Evolutionary conservation across 306 rosid species (phyloP).

Genomic region (Quercus suber): DNA sequence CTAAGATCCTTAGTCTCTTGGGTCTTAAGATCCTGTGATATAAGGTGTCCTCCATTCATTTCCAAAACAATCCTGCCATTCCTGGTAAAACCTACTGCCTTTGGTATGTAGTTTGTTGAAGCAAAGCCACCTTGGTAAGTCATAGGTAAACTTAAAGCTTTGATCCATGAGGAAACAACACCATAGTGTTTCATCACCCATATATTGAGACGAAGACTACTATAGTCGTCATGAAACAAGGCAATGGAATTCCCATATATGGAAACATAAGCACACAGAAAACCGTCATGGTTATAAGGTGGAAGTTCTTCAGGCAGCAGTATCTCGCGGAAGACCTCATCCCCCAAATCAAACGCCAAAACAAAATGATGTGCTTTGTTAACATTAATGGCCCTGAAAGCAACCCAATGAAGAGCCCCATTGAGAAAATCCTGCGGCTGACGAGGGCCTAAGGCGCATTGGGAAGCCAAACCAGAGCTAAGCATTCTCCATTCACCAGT

Average conservation of each 20-base stretch:
- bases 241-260: slow-evolving; percentile 8
- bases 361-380: not conserved
- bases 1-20: not conserved
- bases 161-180: slow-evolving; percentile 24
- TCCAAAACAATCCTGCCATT: no score
- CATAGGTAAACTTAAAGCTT: not conserved
- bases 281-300: not conserved
- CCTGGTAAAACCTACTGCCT: no score
- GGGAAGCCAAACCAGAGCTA: no score
- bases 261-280: no score
- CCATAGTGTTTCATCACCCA: slow-evolving; percentile 39
- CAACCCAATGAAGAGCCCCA: slow-evolving; percentile 31
- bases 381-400: not conserved
- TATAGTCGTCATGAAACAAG: not conserved
- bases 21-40: not conserved
- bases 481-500: no score
- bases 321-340: slow-evolving; percentile 17
- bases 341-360: slow-evolving; percentile 14
- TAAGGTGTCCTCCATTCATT: no score
- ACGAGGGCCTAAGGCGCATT: no score
- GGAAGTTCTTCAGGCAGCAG: slow-evolving; percentile 1
- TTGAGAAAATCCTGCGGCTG: not conserved
- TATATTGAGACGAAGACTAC: no score
- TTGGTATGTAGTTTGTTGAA: not conserved
- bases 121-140: no score